Percentiles rank a stretch among this genome's conserved stretches.
Evolutionary conservation across 2,329 filamentous ascomycete species (phyloP).

Genomic region (Xylaria sp.): DNA sequence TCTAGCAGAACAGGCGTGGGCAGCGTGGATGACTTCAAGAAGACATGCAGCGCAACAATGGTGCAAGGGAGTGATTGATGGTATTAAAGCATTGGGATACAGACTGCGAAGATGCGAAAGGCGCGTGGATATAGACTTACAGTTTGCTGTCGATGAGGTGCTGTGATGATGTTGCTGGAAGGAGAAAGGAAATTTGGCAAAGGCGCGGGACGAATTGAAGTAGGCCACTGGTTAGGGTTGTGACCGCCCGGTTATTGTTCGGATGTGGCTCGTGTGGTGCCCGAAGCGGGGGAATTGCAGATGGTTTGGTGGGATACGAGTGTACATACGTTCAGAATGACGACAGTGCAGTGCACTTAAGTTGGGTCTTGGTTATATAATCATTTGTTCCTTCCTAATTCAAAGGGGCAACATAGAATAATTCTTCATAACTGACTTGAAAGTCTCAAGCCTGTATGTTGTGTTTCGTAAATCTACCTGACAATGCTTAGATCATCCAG

Average conservation of each 20-base stretch:
- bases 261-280: slow-evolving; percentile 36
- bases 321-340: slow-evolving; percentile 11
- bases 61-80: background rate
- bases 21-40: background rate
- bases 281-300: slow-evolving; percentile 15
- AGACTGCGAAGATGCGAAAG: background rate
- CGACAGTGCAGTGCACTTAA: slow-evolving; percentile 1
- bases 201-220: slow-evolving; percentile 45
- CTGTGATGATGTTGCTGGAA: slow-evolving; percentile 48
- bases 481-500: too few species aligned
- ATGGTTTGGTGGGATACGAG: slow-evolving; percentile 23
- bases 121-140: slow-evolving; percentile 40
- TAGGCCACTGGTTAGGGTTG: slow-evolving; percentile 47
- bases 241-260: slow-evolving; percentile 45
- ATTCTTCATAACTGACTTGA: too few species aligned
- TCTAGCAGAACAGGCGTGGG: slow-evolving; percentile 2
- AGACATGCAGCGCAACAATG: background rate
- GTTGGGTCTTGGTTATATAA: too few species aligned
- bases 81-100: background rate
- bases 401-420: too few species aligned
- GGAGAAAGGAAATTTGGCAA: slow-evolving; percentile 41
- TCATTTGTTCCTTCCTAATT: too few species aligned
- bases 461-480: too few species aligned
- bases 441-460: too few species aligned
- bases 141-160: slow-evolving; percentile 49